Evolutionary conservation across 768 basidiomycete species (phyloP), one percentile per base, ranked within the genome.

Genomic region (Galerina marginata): DNA sequence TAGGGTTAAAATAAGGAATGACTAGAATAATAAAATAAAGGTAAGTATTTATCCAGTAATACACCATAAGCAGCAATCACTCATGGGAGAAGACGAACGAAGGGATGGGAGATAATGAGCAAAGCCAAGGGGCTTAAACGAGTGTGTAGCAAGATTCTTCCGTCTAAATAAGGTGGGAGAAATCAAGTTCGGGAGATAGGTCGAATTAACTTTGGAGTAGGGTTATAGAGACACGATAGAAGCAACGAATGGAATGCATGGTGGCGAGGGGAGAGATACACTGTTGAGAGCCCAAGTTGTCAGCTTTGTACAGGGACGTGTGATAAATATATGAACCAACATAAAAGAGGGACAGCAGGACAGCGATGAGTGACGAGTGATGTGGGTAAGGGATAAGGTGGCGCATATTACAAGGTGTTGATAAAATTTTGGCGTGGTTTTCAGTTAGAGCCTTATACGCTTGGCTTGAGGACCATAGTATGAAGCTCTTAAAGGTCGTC

Each of bases 401-500:
- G 23, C 29, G 0, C 29, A 33, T 33, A 33, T 33, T 33, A 33
- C 29, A 33, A 33, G 29, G 29, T 33, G n/a, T 37, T 26, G n/a
- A 33, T 29, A 7, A 74, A 75, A 58, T 16, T 38, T 2, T 52
- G 42, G 47, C 16, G 16, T 20, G 20, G 20, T 20, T 14, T 39
- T 20, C 37, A 42, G 20, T 66, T 57, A 66, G 12, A 64, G 11
- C 15, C 61, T 70, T 37, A 67, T 61, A 45, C 64, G 57, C 50
- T 70, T 70, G 23, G 64, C 52, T 39, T 62, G 63, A 15, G 69
- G 67, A 20, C 59, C 52, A 51, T 67, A 61, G 49, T 62, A 61
- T 20, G 59, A 54, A 26, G 60, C 49, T 46, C 64, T 64, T 25
- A 55, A 50, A 10, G 64, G 63, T 33, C 62, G 61, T 40, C 66